Percentiles rank a stretch among this genome's conserved stretches.
Evolutionary conservation across 2,329 filamentous ascomycete species (phyloP).

Genomic region (Leptographium wingfieldii): DNA sequence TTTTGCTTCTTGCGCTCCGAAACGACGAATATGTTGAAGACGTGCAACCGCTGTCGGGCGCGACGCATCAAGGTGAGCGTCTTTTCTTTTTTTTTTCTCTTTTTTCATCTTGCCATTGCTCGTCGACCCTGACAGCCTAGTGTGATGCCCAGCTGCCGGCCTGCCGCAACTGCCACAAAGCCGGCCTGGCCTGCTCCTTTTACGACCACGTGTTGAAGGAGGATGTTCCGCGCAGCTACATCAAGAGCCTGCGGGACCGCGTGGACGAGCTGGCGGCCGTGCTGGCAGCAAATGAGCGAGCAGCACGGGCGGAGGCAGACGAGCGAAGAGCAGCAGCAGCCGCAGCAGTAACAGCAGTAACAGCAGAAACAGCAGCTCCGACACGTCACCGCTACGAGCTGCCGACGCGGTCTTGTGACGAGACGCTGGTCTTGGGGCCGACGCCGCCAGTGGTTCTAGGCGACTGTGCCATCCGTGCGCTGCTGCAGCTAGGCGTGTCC

Average conservation of each 20-base stretch:
- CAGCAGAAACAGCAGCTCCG: too few species aligned
- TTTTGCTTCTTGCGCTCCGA: too few species aligned
- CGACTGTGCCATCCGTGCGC: slow-evolving; percentile 1
- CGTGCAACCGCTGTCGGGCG: slow-evolving; percentile 1
- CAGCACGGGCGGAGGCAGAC: too few species aligned
- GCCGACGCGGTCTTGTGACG: background rate
- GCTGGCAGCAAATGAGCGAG: background rate
- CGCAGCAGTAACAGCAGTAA: too few species aligned
- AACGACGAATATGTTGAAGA: background rate
- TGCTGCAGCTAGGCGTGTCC: background rate
- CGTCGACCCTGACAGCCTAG: background rate
- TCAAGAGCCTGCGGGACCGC: slow-evolving; percentile 2
- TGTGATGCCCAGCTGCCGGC: slow-evolving; percentile 1
- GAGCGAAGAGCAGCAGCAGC: background rate
- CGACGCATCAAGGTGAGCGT: slow-evolving; percentile 1
- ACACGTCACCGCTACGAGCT: background rate
- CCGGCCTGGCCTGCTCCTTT: background rate
- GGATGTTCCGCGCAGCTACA: slow-evolving; percentile 2
- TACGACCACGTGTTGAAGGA: slow-evolving; percentile 1
- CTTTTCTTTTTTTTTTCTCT: background rate
- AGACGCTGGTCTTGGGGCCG: background rate
- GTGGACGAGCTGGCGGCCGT: background rate
- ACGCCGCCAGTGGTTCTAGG: background rate
- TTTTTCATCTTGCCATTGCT: background rate
- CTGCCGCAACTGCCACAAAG: slow-evolving; percentile 3